Evolutionary conservation across 805 yeast genomes (phyloP), one percentile per base, ranked within the genome.

Genomic region (Cephaloascus albidus): DNA sequence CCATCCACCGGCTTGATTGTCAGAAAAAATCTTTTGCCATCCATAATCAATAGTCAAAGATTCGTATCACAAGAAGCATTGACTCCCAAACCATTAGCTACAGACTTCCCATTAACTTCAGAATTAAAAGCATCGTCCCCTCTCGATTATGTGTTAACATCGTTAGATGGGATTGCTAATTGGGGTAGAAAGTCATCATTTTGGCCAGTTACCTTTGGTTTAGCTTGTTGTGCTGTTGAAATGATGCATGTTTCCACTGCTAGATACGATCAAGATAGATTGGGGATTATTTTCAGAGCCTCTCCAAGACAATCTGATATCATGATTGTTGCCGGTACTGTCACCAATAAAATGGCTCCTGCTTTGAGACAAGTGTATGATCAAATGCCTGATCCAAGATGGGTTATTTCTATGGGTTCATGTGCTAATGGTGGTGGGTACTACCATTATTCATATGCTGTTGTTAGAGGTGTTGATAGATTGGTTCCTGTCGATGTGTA

Each of bases 381-480:
- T 61, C 95, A 85, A 65, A 86, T 86, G 95, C 87, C 95, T 28
- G 93, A 83, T 51, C 95, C 95, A 36, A 78, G 89, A 65, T 85
- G 95, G 95, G 95, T 86, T 38, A 85, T 85, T 51, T 83, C 93
- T 41, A 85, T 85, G 95, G 95, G 95, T 37, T 81, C 90, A 5
- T 85, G 95, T 66, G 95, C 95, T 46, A 85, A 85, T 58, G 95
- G 95, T 45, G 95, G 95, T 44, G 95, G 95, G 27, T 85, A 85
- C 65, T 85, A 85, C 66, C 95, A 85, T 61, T 85, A 85, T 63
- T 82, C 93, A 10, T 85, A 85, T 65, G 75, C 88, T 33, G 95
- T 86, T 19, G 94, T 86, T 18, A 73, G 95, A 57, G 95, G 95
- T 37, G 87, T 93, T 54, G 95, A 85, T 68, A 69, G 95, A 55